Percentiles rank a stretch among this genome's conserved stretches.
Conservation (phyloP, 2,329 filamentous ascomycete genomes). For the Zymoseptoria crescenta region DNA sequence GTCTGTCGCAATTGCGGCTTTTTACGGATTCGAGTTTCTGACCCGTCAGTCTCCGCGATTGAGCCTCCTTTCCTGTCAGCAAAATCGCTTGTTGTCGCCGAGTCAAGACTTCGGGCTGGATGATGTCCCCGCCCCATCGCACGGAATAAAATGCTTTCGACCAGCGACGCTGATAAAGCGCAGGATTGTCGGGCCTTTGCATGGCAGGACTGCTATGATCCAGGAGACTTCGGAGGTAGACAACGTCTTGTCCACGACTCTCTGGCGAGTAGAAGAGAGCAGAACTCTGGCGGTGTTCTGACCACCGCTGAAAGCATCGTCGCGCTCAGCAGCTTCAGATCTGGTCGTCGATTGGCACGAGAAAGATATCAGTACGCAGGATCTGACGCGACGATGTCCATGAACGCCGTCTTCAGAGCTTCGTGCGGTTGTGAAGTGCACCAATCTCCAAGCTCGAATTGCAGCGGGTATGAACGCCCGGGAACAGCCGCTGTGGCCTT, state of each 20-base stretch:
- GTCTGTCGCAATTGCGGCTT: background rate
- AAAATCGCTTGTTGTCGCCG: background rate
- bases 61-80: background rate
- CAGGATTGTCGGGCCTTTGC: background rate
- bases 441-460: background rate
- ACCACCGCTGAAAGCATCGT: background rate
- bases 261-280: background rate
- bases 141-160: background rate
- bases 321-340: background rate
- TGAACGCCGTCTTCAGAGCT: background rate
- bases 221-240: background rate
- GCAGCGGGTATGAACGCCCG: too few species aligned
- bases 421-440: background rate
- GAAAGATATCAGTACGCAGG: background rate
- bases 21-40: background rate
- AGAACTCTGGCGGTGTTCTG: background rate
- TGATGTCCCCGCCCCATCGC: too few species aligned
- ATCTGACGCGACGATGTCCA: background rate
- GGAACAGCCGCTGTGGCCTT: background rate
- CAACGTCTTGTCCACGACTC: background rate
- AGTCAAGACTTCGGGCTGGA: background rate
- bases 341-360: background rate
- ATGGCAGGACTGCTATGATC: background rate
- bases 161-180: background rate
- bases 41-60: background rate